These are phyloP conservation scores for Aechmea fasciata DNA, from an alignment of 176 grass and related monocot species.

Conservation along the genomic window DNA sequence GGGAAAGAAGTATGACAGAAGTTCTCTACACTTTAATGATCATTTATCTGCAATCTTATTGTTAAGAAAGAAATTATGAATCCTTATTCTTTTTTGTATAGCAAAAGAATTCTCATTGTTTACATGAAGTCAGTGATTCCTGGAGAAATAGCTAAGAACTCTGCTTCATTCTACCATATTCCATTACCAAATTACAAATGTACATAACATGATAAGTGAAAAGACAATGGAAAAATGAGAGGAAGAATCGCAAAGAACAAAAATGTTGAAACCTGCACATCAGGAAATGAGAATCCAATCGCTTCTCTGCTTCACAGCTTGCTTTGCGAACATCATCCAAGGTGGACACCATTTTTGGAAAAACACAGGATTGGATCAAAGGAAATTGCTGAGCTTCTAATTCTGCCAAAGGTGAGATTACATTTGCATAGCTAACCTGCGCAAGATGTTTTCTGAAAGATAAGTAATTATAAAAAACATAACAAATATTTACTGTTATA, in stretches of 20 bases:
- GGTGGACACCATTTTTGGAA: constrained; percentile 67
- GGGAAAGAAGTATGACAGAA: constrained; percentile 8
- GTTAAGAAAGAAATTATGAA: no score
- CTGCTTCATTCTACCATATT: no score
- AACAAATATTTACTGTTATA: background rate
- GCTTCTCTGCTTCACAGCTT: constrained; percentile 69
- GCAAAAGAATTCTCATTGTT: no score
- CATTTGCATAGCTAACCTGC: constrained; percentile 70
- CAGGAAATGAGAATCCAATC: constrained; percentile 68
- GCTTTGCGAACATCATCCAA: constrained; percentile 59
- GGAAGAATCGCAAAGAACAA: background rate
- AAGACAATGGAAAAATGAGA: no score
- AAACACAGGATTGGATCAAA: constrained; percentile 78
- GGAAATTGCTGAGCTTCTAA: constrained; percentile 80
- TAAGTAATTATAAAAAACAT: background rate
- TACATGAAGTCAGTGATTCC: no score
- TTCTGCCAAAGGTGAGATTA: constrained; percentile 59
- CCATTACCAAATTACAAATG: no score
- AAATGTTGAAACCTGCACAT: constrained; percentile 56
- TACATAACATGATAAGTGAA: no score
- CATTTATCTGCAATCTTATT: no score
- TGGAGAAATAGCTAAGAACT: no score
- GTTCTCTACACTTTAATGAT: background rate
- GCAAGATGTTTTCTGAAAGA: constrained; percentile 13
- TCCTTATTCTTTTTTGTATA: no score